These are phyloP conservation scores for Tricholoma bakamatsutake DNA, from an alignment of 768 basidiomycete species.

Conservation along the genomic window DNA sequence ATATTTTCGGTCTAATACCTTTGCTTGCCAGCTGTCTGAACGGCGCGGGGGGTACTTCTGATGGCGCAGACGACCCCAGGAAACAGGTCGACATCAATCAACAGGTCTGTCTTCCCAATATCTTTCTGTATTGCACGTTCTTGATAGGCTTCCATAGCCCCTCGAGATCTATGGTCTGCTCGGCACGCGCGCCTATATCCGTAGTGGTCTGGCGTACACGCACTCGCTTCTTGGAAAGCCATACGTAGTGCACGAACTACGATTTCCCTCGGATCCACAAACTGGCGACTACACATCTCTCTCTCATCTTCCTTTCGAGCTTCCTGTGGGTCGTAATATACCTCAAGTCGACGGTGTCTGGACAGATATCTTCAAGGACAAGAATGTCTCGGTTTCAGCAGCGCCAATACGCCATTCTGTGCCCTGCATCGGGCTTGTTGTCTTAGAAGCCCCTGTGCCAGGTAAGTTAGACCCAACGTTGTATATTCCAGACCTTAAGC, in stretches of 20 bases:
- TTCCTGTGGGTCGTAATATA: constrained; percentile 58
- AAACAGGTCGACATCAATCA: constrained; percentile 26
- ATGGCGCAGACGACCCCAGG: constrained; percentile 58
- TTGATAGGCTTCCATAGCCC: constrained; percentile 34
- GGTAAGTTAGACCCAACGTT: constrained; percentile 69
- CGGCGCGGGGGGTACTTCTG: constrained; percentile 63
- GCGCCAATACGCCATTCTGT: constrained; percentile 78
- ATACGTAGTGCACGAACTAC: constrained; percentile 82
- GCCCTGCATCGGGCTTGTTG: constrained; percentile 75
- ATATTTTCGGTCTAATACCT: constrained; percentile 72
- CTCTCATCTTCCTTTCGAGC: constrained; percentile 48
- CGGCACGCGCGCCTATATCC: constrained; percentile 78
- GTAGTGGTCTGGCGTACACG: constrained; percentile 60
- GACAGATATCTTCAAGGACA: constrained; percentile 56
- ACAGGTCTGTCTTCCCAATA: constrained; percentile 24
- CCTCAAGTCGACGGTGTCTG: constrained; percentile 53
- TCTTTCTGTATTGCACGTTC: neutral
- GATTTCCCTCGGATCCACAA: constrained; percentile 53
- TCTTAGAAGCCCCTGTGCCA: constrained; percentile 64
- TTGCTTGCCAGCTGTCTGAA: constrained; percentile 66
- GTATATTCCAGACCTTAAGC: constrained; percentile 63
- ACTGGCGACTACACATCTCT: constrained; percentile 44
- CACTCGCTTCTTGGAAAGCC: constrained; percentile 58
- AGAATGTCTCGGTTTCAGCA: constrained; percentile 58
- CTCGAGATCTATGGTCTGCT: constrained; percentile 84